Evolutionary conservation across 2,329 filamentous ascomycete species (phyloP), one percentile per base, ranked within the genome.

Genomic region (Aspergillus pseudoglaucus): DNA sequence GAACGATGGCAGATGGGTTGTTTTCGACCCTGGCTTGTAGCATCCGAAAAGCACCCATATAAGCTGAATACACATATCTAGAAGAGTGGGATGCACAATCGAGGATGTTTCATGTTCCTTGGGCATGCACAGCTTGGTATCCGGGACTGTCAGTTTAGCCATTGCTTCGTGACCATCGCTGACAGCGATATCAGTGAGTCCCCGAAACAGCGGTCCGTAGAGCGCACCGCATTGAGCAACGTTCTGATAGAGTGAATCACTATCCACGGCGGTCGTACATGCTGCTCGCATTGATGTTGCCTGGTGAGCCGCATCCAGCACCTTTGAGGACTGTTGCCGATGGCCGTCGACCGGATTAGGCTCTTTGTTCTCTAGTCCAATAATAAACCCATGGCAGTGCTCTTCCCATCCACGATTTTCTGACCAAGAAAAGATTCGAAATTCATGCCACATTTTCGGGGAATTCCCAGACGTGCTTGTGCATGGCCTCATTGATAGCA

Each of bases 201-300:
- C 73, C 56, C 77, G 76, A 63, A 82, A 81, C 0, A 68, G 69
- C 1, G 71, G 61, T 0, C 78, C 78, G 51, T 81, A 81, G 1
- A 66, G 62, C 0, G 77, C 75, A 0, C 78, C 78, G 15, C 74
- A 60, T 4, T 72, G 65, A 1, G 67, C 57, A 7, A 81, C 67
- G 12, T 61, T 56, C 2, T 75, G 64, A 47, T 81, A 81, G 54
- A 81, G 37, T 5, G 4, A 5, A 17, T 39, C 3, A 8, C 17
- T 20, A 18, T 39, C 37, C 9, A 39, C 37, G 1, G 37, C 15
- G 3, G 37, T 2, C 5, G 37, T 39, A 20, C 37, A 39, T 18
- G 37, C 37, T 18, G 37, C 37, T 12, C 15, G 37, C 7, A 20
- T 39, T 12, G 8, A 17, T 12, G 37, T 3, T 18, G 17, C 18